phyloP scores from a whole-genome alignment of 1,284 basidiomycete species.

The Apiotrichum mycotoxinovorans region DNA sequence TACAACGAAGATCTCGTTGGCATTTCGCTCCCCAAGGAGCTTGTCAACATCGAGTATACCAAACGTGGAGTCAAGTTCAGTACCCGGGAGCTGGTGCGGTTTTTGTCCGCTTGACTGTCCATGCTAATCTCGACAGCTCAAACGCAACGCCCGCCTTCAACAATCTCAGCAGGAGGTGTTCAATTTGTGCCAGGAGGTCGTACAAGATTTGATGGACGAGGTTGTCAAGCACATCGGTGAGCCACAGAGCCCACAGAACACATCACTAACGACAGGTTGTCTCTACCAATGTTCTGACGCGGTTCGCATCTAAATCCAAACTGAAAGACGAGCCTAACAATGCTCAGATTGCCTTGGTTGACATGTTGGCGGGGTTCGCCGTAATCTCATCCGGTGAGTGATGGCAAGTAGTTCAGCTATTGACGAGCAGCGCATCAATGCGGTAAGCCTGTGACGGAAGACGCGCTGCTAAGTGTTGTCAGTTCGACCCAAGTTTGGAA shows the following conservation, averaged over 20 bases:
- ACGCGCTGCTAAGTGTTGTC: background rate
- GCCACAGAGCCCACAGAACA: conserved; percentile 1
- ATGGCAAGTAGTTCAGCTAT: background rate
- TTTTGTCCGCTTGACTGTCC: too few species aligned
- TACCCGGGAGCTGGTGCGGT: conserved; percentile 70
- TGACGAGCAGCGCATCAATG: conserved; percentile 9
- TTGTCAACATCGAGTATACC: conserved; percentile 11
- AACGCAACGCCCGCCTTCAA: conserved; percentile 30
- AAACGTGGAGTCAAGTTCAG: conserved; percentile 57
- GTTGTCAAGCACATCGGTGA: conserved; percentile 61
- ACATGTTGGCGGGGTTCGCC: conserved; percentile 77
- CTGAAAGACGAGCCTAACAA: conserved; percentile 1
- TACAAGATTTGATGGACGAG: conserved; percentile 64
- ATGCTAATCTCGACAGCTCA: conserved; percentile 21
- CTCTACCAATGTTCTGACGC: conserved; percentile 85
- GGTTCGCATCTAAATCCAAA: conserved; percentile 49
- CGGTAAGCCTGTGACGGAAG: background rate
- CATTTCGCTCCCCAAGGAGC: conserved; percentile 1
- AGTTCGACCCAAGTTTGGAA: conserved; percentile 85
- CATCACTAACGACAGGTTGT: too few species aligned
- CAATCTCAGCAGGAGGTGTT: conserved; percentile 54
- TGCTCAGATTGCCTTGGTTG: conserved; percentile 71
- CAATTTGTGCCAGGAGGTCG: conserved; percentile 74
- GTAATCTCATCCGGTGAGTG: conserved; percentile 63
- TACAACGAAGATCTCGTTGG: conserved; percentile 1